These are phyloP conservation scores for Suhomyces emberorum DNA, from an alignment of 805 yeast genomes.

Conservation along the genomic window DNA sequence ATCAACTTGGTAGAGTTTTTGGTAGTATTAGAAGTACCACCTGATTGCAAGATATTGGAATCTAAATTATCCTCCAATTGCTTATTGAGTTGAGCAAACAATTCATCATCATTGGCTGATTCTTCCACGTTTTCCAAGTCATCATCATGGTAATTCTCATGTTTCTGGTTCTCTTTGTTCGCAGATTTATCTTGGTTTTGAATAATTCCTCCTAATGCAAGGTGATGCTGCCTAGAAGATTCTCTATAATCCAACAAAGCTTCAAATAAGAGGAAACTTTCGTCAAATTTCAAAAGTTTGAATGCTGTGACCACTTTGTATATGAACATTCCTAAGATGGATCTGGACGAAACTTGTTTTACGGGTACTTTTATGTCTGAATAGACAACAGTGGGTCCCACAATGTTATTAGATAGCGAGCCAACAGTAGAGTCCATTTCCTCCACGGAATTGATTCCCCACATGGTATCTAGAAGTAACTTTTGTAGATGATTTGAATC, in stretches of 20 bases:
- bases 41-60: not conserved
- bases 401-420: constrained; percentile 9
- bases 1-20: constrained; percentile 13
- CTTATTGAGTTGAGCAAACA: constrained; percentile 5
- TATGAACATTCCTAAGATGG: constrained; percentile 43
- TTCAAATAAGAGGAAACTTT: constrained; percentile 33
- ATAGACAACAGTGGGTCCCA: constrained; percentile 10
- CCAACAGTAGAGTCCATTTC: constrained; percentile 36
- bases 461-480: constrained; percentile 21
- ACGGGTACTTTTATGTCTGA: not conserved
- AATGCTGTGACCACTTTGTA: constrained; percentile 36
- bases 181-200: not conserved
- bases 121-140: not conserved
- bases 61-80: constrained; percentile 8
- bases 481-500: constrained; percentile 28
- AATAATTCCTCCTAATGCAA: constrained; percentile 11
- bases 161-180: not conserved
- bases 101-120: constrained; percentile 1
- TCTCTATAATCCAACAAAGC: constrained; percentile 36
- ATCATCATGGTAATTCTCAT: no score
- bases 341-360: constrained; percentile 18
- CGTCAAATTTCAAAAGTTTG: constrained; percentile 47
- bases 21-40: constrained; percentile 1
- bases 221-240: constrained; percentile 19
- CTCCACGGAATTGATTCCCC: constrained; percentile 51